These are phyloP conservation scores for Coccomyxa sp. DNA, from an alignment of 139 green algal species.

Conservation along the genomic window DNA sequence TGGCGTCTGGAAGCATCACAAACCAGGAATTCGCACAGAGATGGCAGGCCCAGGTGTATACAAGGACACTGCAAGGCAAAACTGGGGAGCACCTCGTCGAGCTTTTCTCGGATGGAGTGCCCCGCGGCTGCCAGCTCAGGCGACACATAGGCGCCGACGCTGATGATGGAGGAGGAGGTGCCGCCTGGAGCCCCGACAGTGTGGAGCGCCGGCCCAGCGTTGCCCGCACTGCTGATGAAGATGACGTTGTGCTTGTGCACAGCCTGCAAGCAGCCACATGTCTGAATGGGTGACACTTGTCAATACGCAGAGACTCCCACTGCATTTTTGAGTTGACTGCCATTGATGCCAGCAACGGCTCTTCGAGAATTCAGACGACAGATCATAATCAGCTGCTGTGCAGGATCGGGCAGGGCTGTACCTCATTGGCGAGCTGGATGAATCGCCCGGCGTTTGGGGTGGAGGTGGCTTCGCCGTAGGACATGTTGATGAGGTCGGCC, in stretches of 20 bases:
- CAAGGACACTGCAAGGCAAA: background rate
- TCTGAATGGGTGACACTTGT: too few relatives aligned
- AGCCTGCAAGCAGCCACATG: constrained; percentile 16
- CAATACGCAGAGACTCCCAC: background rate
- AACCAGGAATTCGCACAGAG: background rate
- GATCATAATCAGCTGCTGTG: background rate
- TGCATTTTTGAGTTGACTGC: background rate
- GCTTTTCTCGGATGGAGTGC: constrained; percentile 51
- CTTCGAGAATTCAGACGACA: background rate
- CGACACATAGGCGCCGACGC: constrained; percentile 81
- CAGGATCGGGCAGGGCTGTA: constrained; percentile 14
- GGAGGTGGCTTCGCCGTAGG: constrained; percentile 62
- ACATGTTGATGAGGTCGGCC: constrained; percentile 85
- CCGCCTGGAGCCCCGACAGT: constrained; percentile 84
- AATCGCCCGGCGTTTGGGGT: constrained; percentile 67
- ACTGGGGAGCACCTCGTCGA: constrained; percentile 8
- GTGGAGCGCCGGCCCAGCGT: constrained; percentile 78
- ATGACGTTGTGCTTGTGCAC: constrained; percentile 83
- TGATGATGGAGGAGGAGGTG: constrained; percentile 64
- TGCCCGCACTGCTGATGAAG: constrained; percentile 79
- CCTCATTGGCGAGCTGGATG: constrained; percentile 59
- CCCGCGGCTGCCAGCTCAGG: constrained; percentile 70
- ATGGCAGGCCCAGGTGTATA: background rate
- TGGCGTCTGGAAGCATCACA: background rate
- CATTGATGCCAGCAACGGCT: background rate